Conservation (phyloP, 2,329 filamentous ascomycete species). For the Aspergillus quadricinctus region DNA sequence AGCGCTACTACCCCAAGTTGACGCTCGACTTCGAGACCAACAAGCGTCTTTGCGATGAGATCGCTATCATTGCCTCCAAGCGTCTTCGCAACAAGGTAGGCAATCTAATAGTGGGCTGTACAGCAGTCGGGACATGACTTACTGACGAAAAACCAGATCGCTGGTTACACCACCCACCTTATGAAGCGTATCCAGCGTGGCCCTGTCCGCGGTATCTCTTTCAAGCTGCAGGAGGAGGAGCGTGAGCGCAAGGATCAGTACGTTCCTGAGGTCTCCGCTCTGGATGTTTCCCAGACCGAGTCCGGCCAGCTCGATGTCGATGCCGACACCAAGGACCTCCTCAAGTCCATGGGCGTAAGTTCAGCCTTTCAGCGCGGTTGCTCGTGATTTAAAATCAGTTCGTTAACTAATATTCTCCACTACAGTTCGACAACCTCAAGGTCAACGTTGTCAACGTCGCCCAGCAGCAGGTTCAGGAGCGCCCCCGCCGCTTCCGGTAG, state of each 20-base stretch:
- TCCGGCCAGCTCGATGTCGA: conserved; percentile 92
- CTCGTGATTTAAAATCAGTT: background rate
- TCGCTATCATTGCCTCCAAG: conserved; percentile 98
- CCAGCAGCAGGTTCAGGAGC: conserved; percentile 82
- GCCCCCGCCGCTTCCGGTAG: conserved; percentile 64
- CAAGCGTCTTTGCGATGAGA: conserved; percentile 99
- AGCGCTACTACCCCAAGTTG: conserved; percentile 95
- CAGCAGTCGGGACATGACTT: background rate
- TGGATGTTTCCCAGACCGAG: conserved; percentile 94
- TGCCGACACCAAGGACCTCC: conserved; percentile 95
- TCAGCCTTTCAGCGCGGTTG: conserved; percentile 7
- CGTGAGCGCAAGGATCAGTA: conserved; percentile 99
- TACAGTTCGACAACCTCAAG: conserved; percentile 91
- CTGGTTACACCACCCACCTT: conserved; percentile 95
- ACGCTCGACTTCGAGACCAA: conserved; percentile 99
- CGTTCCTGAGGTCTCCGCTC: conserved; percentile 96
- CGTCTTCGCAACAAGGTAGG: conserved; percentile 96
- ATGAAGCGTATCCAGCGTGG: conserved; percentile 99
- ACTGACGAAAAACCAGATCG: conserved; percentile 58
- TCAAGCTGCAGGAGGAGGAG: conserved; percentile 99
- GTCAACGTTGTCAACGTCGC: conserved; percentile 91
- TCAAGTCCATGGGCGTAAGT: conserved; percentile 98
- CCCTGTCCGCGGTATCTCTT: conserved; percentile 98
- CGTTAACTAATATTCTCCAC: conserved; percentile 24
- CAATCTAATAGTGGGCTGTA: background rate